Evolutionary conservation across 495 filamentous ascomycete genomes (phyloP).

Genomic region (Lepraria neglecta): DNA sequence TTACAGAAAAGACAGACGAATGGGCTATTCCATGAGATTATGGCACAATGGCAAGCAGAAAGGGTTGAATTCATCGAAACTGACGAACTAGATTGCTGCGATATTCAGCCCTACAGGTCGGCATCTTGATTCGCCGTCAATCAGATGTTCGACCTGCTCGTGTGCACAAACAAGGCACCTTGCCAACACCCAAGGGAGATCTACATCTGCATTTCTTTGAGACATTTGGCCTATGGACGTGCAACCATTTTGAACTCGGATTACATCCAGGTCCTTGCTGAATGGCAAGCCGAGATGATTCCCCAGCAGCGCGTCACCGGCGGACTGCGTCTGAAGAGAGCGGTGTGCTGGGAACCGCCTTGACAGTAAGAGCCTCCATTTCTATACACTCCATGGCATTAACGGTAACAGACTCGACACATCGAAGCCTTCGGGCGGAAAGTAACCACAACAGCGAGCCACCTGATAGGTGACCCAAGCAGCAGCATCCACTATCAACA

Average conservation of each 20-base stretch:
- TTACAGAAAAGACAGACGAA: background rate
- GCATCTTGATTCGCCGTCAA: background rate
- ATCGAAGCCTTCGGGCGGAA: conserved; percentile 91
- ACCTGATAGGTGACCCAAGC: conserved; percentile 68
- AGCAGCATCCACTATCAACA: conserved; percentile 63
- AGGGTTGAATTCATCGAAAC: background rate
- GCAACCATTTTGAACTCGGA: background rate
- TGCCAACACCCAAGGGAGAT: background rate
- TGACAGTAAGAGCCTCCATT: conserved; percentile 38
- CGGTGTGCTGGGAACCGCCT: conserved; percentile 46
- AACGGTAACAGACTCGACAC: conserved; percentile 62
- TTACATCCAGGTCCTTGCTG: background rate
- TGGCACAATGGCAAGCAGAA: background rate
- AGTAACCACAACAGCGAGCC: conserved; percentile 87
- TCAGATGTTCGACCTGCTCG: conserved; percentile 7
- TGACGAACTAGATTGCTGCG: background rate
- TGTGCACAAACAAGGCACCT: background rate
- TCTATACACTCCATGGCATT: conserved; percentile 17
- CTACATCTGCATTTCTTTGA: background rate
- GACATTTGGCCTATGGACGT: background rate
- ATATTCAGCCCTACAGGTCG: conserved; percentile 12
- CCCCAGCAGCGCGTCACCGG: conserved; percentile 22
- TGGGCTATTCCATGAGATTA: too few species aligned
- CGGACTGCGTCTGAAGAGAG: conserved; percentile 36
- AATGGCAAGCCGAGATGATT: conserved; percentile 29